A percentile compares a stretch with the other conserved stretches of the same genome.
Conservation (phyloP, 768 basidiomycete species). For the Cystofilobasidium macerans region DNA sequence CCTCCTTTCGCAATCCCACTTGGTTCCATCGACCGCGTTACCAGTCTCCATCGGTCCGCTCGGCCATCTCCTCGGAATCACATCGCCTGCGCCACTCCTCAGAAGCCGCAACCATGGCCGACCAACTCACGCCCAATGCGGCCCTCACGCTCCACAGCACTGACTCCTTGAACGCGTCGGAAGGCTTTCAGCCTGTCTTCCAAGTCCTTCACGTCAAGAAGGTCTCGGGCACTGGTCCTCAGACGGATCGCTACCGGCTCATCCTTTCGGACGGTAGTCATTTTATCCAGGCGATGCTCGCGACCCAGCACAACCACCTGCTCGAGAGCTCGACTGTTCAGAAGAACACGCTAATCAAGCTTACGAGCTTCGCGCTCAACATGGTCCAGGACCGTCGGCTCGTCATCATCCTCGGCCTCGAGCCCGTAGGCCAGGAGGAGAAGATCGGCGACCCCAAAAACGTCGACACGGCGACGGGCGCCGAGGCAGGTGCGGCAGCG, state of each 20-base stretch:
- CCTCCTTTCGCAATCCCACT: too few relatives aligned
- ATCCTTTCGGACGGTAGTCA: constrained; percentile 81
- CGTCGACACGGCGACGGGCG: constrained; percentile 25
- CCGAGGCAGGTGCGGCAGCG: constrained; percentile 33
- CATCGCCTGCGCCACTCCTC: not conserved
- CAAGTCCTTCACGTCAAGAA: constrained; percentile 79
- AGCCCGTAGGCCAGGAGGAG: constrained; percentile 5
- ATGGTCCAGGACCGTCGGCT: constrained; percentile 75
- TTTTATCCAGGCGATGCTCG: constrained; percentile 87
- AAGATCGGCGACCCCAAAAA: constrained; percentile 24
- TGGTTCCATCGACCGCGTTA: too few relatives aligned
- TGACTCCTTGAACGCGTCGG: not conserved
- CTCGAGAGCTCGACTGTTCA: constrained; percentile 54
- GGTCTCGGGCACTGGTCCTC: constrained; percentile 44
- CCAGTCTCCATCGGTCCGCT: too few relatives aligned
- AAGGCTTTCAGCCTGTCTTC: constrained; percentile 43
- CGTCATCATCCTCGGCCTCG: constrained; percentile 59
- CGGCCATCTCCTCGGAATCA: too few relatives aligned
- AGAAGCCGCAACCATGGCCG: constrained; percentile 28
- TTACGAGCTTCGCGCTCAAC: constrained; percentile 71
- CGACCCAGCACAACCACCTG: constrained; percentile 72
- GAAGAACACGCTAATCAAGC: constrained; percentile 56
- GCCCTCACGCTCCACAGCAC: constrained; percentile 21
- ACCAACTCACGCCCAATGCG: constrained; percentile 33
- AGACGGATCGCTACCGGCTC: constrained; percentile 45